phyloP scores from a whole-genome alignment of 2,329 filamentous ascomycete genomes.

The Fusarium ramigenum region DNA sequence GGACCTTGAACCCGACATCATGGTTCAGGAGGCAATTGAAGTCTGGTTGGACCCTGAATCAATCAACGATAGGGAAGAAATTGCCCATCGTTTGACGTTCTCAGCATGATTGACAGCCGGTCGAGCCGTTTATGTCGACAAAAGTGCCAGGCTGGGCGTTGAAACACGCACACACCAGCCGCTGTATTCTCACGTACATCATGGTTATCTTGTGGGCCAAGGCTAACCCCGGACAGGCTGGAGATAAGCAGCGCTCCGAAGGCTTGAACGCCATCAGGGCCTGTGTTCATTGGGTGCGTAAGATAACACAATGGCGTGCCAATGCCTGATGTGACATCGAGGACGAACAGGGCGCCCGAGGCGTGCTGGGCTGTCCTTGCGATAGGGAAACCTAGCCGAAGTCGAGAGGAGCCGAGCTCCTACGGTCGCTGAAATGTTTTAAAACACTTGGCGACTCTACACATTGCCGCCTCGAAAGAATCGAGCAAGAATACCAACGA shows the following conservation, averaged over 20 bases:
- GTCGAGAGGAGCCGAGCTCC: background rate
- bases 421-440: background rate
- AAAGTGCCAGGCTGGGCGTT: constrained; percentile 30
- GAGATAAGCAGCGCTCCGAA: constrained; percentile 39
- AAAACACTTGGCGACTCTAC: background rate
- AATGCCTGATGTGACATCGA: constrained; percentile 19
- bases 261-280: constrained; percentile 26
- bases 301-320: constrained; percentile 31
- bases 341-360: background rate
- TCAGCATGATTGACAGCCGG: constrained; percentile 18
- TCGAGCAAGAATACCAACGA: constrained; percentile 4
- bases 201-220: constrained; percentile 33
- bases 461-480: background rate
- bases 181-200: constrained; percentile 11
- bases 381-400: background rate
- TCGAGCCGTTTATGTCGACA: constrained; percentile 28
- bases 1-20: background rate
- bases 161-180: background rate
- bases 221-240: constrained; percentile 40
- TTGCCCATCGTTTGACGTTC: constrained; percentile 1
- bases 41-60: constrained; percentile 20
- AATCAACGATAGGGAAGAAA: constrained; percentile 3
- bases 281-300: constrained; percentile 27
- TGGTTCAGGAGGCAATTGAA: background rate
- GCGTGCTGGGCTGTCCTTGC: background rate